Percentiles rank a stretch among this genome's conserved stretches.
phyloP scores from a whole-genome alignment of 2,329 filamentous ascomycete species.

The Alternaria panax region DNA sequence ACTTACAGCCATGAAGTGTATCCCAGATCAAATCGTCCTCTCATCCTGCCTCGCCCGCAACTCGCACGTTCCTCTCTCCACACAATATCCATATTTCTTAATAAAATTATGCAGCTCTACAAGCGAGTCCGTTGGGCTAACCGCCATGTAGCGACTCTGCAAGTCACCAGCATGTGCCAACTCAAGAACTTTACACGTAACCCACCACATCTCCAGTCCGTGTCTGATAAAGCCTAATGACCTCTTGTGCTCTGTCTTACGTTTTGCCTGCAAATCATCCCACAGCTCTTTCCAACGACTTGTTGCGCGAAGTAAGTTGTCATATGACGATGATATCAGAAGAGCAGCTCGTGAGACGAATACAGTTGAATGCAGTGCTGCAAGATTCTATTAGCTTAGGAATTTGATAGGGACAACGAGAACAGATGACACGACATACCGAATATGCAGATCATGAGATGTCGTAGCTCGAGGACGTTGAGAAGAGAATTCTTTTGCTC shows the following conservation, averaged over 20 bases:
- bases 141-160: constrained; percentile 10
- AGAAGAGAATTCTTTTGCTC: background rate
- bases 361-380: constrained; percentile 1
- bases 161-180: background rate
- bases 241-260: background rate
- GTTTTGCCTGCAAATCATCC: constrained; percentile 4
- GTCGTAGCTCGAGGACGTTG: background rate
- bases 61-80: background rate
- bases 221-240: constrained; percentile 21
- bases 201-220: constrained; percentile 25
- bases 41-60: no score
- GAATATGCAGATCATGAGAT: constrained; percentile 17
- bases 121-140: constrained; percentile 16
- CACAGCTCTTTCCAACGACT: constrained; percentile 27
- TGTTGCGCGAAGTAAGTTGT: constrained; percentile 14
- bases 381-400: background rate
- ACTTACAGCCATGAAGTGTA: background rate
- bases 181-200: constrained; percentile 19
- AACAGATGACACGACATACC: constrained; percentile 10
- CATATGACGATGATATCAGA: background rate
- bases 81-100: background rate
- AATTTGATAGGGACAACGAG: background rate
- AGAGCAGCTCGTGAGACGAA: background rate
- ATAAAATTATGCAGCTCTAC: constrained; percentile 15
- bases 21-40: background rate